Evolutionary conservation across 176 grass and related monocot genomes (phyloP), one percentile per base, ranked within the genome.

Genomic region (Bothriochloa decipiens): DNA sequence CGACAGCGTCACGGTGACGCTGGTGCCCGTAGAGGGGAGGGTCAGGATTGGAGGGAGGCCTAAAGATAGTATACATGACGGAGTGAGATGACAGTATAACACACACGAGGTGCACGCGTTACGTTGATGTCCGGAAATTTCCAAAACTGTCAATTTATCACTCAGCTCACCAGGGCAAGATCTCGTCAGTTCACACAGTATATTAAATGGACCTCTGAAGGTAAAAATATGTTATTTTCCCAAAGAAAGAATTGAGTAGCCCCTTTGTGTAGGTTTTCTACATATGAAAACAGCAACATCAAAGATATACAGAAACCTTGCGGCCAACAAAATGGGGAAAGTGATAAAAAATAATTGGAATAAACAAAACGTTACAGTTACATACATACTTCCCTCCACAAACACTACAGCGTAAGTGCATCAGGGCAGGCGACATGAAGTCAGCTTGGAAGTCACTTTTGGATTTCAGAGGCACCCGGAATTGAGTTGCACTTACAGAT

Each of bases 1-100:
- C 15, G 85, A 83, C 14, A 83, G 37, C 11, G 41, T 94, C 11
- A 82, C 76, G 0, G 87, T 90, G 42, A 94, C 89, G 11, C 41
- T 94, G 57, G 87, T 94, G 58, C 92, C 89, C 0, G 67, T 76
- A 23, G 68, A 25, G 28, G 89, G 89, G 2, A 91, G 84, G 36
- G 47, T 86, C 3, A 85, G 74, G 50, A 61, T 91, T 1, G 69
- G 61, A 61, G 81, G 69, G 61, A 61, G 81, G 81, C 20, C 57
- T 88, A 2, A 74, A 7, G 60, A 84, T 84, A 60, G 76, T 16
- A 9, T 68, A 74, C 36, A 73, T 83, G 57, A 1, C 9, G 0
- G 87, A 77, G 64, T 87, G 75, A 74, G 55, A 37, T 29, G 27
- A 15, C 29, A 77, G 40, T 22, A 25, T 22, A 23, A 25, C 37